Evolutionary conservation across 2,329 filamentous ascomycete genomes (phyloP), one percentile per base, ranked within the genome.

Genomic region (Drechslerella dactyloides): DNA sequence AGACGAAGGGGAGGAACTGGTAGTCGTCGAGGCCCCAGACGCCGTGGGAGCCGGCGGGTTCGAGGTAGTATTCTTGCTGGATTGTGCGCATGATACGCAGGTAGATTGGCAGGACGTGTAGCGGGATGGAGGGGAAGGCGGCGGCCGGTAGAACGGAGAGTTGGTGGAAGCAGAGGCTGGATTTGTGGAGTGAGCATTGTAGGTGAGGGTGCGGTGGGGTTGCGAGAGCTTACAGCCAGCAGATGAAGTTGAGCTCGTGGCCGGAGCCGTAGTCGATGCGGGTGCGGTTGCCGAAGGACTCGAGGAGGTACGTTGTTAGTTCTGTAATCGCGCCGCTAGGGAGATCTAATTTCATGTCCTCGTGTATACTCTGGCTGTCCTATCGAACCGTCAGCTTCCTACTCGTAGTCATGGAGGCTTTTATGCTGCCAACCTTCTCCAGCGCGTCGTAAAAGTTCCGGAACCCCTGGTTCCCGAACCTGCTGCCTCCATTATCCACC

Each of bases 1-100:
- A 96, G 11, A 99, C 85, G 79, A 97, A 99, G 0, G 96, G 94
- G 0, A 97, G 82, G 81, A 99, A 99, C 75, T 96, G 93, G 81
- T 99, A 97, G 79, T 99, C 94, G 77, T 99, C 94, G 1, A 99
- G 83, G 17, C 94, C 94, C 94, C 94, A 99, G 23, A 99, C 94
- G 44, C 94, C 94, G 79, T 99, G 94, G 0, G 93, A 97, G 13
- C 94, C 94, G 0, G 94, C 94, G 1, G 94, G 94, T 78, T 99
- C 94, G 56, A 99, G 87, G 78, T 99, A 99, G 81, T 99, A 99
- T 1, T 91, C 91, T 74, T 87, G 88, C 80, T 99, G 94, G 15
- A 97, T 85, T 23, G 85, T 83, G 60, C 93, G 91, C 92, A 97
- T 96, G 63, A 97, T 83, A 55, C 83, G 81, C 51, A 99, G 86